These are phyloP conservation scores for Naganishia sp. DNA, from an alignment of 1,284 basidiomycete genomes.

Conservation along the genomic window DNA sequence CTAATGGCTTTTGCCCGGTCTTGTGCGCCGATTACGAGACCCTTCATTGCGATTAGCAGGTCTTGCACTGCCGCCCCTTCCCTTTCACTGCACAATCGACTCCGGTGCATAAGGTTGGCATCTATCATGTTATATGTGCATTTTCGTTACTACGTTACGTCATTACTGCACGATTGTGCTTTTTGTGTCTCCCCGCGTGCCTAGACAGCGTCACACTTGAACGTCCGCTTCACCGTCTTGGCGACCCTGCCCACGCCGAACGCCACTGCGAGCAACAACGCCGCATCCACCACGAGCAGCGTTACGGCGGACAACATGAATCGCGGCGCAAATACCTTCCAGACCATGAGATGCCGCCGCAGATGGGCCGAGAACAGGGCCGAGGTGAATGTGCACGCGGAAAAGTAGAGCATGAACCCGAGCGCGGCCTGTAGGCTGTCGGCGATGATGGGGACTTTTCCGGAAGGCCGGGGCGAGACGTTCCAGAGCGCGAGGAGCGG, in stretches of 20 bases:
- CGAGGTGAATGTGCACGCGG: conserved; percentile 66
- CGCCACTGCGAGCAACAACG: conserved; percentile 51
- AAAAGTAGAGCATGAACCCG: conserved; percentile 70
- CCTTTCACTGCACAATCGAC: no score
- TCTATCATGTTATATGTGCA: conserved; percentile 1
- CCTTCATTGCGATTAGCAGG: no score
- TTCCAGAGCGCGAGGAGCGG: conserved; percentile 88
- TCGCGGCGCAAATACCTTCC: conserved; percentile 96
- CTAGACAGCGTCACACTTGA: conserved; percentile 45
- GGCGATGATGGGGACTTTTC: conserved; percentile 47
- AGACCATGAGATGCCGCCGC: conserved; percentile 93
- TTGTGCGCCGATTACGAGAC: no score
- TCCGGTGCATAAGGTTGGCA: not conserved
- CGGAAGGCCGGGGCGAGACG: conserved; percentile 62
- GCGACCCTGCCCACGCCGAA: conserved; percentile 48
- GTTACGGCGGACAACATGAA: conserved; percentile 74
- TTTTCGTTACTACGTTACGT: conserved; percentile 4
- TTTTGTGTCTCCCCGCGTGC: not conserved
- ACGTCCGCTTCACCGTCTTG: conserved; percentile 52
- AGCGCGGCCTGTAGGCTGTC: conserved; percentile 60
- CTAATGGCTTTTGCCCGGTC: no score
- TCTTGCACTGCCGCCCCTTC: no score
- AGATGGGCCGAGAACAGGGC: conserved; percentile 75
- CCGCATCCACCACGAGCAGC: conserved; percentile 56
- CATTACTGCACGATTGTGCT: conserved; percentile 6